These are phyloP conservation scores for Hypoxylon sp. DNA, from an alignment of 2,329 filamentous ascomycete genomes.

Conservation along the genomic window DNA sequence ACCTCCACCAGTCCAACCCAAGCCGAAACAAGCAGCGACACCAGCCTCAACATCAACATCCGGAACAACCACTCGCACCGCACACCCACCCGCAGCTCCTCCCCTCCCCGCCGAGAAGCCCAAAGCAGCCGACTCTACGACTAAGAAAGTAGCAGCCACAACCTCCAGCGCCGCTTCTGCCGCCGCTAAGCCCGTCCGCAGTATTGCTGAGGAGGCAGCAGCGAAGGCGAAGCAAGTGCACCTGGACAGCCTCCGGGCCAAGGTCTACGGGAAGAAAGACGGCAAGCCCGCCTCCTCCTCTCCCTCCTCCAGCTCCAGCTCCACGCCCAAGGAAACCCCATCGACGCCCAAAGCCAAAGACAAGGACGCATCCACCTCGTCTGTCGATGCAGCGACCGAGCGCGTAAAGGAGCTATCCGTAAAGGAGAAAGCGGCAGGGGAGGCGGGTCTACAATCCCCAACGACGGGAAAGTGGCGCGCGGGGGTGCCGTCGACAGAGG, in stretches of 20 bases:
- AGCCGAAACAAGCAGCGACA: slow-evolving; percentile 56
- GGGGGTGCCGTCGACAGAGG: slow-evolving; percentile 44
- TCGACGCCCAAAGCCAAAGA: slow-evolving; percentile 1
- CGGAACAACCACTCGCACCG: slow-evolving; percentile 35
- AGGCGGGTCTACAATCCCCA: slow-evolving; percentile 62
- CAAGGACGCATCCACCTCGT: not conserved
- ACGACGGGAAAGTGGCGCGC: slow-evolving; percentile 62
- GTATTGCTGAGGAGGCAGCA: slow-evolving; percentile 76
- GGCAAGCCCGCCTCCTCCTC: slow-evolving; percentile 9
- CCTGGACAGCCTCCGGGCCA: slow-evolving; percentile 68
- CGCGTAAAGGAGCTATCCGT: slow-evolving; percentile 44
- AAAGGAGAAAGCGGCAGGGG: slow-evolving; percentile 32
- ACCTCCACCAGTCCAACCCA: slow-evolving; percentile 59
- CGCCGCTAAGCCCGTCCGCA: slow-evolving; percentile 60
- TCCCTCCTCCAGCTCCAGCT: not conserved
- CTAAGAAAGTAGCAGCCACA: slow-evolving; percentile 45
- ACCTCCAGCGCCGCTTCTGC: slow-evolving; percentile 48
- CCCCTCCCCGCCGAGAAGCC: slow-evolving; percentile 54
- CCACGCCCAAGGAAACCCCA: not conserved
- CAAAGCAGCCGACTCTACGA: slow-evolving; percentile 32
- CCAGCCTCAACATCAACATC: slow-evolving; percentile 49
- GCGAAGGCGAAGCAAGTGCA: slow-evolving; percentile 74
- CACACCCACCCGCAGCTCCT: slow-evolving; percentile 47
- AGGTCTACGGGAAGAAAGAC: slow-evolving; percentile 64
- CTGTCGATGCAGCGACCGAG: slow-evolving; percentile 39